Evolutionary conservation across 208 protist genomes (phyloP), one percentile per base, ranked within the genome.

Genomic region (Crithidia bombi): DNA sequence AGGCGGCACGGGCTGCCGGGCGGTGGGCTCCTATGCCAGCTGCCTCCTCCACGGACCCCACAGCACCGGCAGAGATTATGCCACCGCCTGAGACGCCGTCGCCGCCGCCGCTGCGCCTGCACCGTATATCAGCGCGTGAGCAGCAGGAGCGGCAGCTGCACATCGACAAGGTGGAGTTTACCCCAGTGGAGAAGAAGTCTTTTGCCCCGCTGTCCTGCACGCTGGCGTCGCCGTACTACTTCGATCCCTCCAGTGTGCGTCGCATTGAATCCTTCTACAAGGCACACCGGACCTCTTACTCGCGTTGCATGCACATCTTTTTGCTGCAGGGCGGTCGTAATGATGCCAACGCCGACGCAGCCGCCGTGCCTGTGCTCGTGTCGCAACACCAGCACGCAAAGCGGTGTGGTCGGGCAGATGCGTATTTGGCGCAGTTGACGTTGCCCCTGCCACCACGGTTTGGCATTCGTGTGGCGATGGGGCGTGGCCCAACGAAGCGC

Each of bases 401-500:
- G 14, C 26, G 12, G 12, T 10, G 25, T 23, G 5, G 15, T 11
- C 17, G 43, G 32, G 12, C 19, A 15, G 32, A 44, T 35, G n/a
- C 58, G 26, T 93, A 86, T 59, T 50, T 94, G 58, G 87, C 85
- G 12, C 91, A 93, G 67, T 26, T 96, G 21, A 78, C 71, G 30
- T 73, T 96, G 44, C 91, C 91, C 28, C 73, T 96, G 44, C 65
- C 83, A 25, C 41, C 65, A 3, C 78, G 78, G 10, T 96, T 93
- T 67, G 89, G 89, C 28, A 80, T 86, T 38, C 83, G 92, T 11
- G 68, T 95, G 10, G 83, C 79, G 38, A 87, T 79, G 72, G 92
- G 92, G 7, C 87, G 83, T 30, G 89, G 82, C 6, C 69, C 83
- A 21, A 86, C 67, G 23, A 67, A 73, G 55, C 77, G 71, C 41